Percentiles rank a stretch among this genome's conserved stretches.
phyloP scores from a whole-genome alignment of 345 rosid genomes.

The Arabis alpina region DNA sequence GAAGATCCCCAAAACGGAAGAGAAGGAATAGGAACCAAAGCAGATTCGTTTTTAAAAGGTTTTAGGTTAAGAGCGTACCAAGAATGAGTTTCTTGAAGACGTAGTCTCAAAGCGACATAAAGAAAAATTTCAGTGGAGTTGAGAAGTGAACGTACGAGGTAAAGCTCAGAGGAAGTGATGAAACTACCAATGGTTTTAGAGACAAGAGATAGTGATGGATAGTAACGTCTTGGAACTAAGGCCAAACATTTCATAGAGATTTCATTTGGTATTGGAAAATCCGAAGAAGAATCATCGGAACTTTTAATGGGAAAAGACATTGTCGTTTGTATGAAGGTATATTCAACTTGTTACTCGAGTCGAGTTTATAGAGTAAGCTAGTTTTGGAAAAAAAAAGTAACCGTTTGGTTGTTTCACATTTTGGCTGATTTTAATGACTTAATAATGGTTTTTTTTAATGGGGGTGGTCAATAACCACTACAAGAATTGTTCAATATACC shows the following conservation, averaged over 20 bases:
- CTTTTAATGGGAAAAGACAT: background rate
- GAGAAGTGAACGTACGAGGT: conserved; percentile 8
- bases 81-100: background rate
- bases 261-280: background rate
- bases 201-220: conserved; percentile 15
- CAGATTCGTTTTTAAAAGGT: background rate
- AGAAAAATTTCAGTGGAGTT: conserved; percentile 14
- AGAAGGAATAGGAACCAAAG: conserved; percentile 9
- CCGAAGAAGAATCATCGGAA: conserved; percentile 1
- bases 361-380: too few species aligned
- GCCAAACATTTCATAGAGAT: background rate
- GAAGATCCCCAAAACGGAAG: conserved; percentile 24
- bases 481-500: too few species aligned
- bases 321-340: too few species aligned
- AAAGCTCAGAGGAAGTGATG: conserved; percentile 7
- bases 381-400: too few species aligned
- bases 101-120: conserved; percentile 12
- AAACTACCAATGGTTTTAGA: background rate
- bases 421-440: too few species aligned
- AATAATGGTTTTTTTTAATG: too few species aligned
- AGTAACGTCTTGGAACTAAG: conserved; percentile 6
- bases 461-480: too few species aligned
- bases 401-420: too few species aligned
- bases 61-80: conserved; percentile 15
- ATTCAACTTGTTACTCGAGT: too few species aligned